Conservation (phyloP, 2,329 filamentous ascomycete species). For the Arachnomyces sp. region DNA sequence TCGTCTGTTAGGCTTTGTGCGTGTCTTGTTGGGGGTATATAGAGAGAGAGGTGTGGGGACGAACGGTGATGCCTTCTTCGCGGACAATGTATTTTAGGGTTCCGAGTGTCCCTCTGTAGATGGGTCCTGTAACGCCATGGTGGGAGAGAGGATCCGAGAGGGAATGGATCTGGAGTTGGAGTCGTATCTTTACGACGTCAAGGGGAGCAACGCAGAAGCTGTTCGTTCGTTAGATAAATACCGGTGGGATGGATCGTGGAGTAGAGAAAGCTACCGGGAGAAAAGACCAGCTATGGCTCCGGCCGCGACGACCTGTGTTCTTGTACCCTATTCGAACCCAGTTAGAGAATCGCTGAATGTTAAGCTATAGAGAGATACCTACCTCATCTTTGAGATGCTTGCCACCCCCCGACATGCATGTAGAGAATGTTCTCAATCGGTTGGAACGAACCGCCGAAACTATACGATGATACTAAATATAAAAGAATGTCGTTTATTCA, state of each 20-base stretch:
- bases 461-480: neutral
- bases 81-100: slow-evolving; percentile 70
- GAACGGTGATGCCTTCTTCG: slow-evolving; percentile 69
- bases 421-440: slow-evolving; percentile 18
- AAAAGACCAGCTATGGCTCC: slow-evolving; percentile 74
- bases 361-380: slow-evolving; percentile 12
- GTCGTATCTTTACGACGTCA: slow-evolving; percentile 95
- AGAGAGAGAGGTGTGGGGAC: slow-evolving; percentile 7
- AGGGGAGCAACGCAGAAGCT: slow-evolving; percentile 92
- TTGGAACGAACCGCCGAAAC: slow-evolving; percentile 8
- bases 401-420: slow-evolving; percentile 58
- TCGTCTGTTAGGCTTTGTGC: neutral
- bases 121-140: slow-evolving; percentile 36
- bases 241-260: neutral
- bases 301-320: slow-evolving; percentile 57
- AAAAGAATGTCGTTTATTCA: slow-evolving; percentile 8
- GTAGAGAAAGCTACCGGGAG: slow-evolving; percentile 66
- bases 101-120: slow-evolving; percentile 62
- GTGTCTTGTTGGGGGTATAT: neutral
- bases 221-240: slow-evolving; percentile 1
- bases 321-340: slow-evolving; percentile 49
- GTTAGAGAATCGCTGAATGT: too few relatives aligned
- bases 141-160: slow-evolving; percentile 64
- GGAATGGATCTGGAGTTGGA: slow-evolving; percentile 86
- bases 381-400: slow-evolving; percentile 65